Evolutionary conservation across 2,329 filamentous ascomycete species (phyloP).

Genomic region (Ceratocystis variospora): DNA sequence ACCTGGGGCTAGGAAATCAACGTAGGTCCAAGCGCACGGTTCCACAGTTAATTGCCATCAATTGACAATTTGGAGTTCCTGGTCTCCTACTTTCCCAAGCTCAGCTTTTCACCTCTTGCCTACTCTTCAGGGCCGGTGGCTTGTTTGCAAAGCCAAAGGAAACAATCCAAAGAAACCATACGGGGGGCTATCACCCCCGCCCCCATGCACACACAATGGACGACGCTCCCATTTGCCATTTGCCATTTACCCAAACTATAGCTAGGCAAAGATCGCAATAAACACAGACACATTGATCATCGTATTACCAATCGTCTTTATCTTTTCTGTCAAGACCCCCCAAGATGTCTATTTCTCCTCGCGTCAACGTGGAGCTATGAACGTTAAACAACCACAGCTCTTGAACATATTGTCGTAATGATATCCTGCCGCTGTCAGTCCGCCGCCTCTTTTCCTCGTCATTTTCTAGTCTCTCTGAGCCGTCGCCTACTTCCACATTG

Average conservation of each 20-base stretch:
- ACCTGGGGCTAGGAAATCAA: slow-evolving; percentile 7
- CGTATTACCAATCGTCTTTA: not conserved
- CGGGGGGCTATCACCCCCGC: not conserved
- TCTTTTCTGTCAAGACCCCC: not conserved
- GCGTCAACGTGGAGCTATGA: not conserved
- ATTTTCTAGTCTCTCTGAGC: not conserved
- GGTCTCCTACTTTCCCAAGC: not conserved
- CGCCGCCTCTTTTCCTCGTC: not conserved
- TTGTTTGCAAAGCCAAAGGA: not conserved
- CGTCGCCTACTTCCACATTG: not conserved
- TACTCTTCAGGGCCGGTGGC: not conserved
- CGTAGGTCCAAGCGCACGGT: slow-evolving; percentile 10
- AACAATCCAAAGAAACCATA: not conserved
- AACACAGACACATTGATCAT: not conserved
- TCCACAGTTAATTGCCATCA: slow-evolving; percentile 7
- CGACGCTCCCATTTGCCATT: not conserved
- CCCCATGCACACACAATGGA: not conserved
- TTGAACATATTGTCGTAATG: not conserved
- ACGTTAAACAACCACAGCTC: not conserved
- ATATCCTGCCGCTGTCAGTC: not conserved
- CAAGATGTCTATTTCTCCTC: not conserved
- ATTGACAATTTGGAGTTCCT: not conserved
- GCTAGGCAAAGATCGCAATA: not conserved
- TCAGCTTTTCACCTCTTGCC: not conserved
- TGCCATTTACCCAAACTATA: not conserved